phyloP scores from a whole-genome alignment of 2,329 filamentous ascomycete species.

The Hymenoscyphus linearis region DNA sequence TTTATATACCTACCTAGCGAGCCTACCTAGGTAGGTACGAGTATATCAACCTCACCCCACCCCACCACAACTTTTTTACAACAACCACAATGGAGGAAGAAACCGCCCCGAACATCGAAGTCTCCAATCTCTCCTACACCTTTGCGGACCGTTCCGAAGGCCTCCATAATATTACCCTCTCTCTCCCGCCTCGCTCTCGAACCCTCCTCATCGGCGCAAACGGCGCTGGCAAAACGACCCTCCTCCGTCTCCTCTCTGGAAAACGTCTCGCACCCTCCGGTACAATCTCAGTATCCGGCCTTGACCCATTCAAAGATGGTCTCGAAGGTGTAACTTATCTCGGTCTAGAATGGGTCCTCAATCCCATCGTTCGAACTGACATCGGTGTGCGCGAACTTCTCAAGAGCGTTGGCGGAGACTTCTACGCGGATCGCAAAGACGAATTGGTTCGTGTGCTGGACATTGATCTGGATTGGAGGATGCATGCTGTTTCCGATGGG shows the following conservation, averaged over 20 bases:
- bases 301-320: constrained; percentile 86
- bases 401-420: constrained; percentile 77
- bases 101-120: constrained; percentile 48
- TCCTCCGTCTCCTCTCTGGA: constrained; percentile 84
- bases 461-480: constrained; percentile 86
- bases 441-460: constrained; percentile 85
- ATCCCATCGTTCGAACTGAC: constrained; percentile 91
- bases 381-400: constrained; percentile 87
- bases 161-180: constrained; percentile 65
- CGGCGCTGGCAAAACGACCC: constrained; percentile 93
- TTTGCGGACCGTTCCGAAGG: constrained; percentile 85
- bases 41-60: background rate
- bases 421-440: constrained; percentile 75
- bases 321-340: constrained; percentile 96
- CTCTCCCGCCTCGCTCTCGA: constrained; percentile 75
- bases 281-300: constrained; percentile 71
- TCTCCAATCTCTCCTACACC: constrained; percentile 74
- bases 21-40: no score
- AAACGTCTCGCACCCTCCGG: constrained; percentile 81
- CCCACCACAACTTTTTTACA: background rate
- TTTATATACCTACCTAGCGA: no score
- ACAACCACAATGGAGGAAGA: constrained; percentile 13
- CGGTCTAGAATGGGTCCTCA: constrained; percentile 95
- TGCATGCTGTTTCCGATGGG: constrained; percentile 93
- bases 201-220: constrained; percentile 95